These are phyloP conservation scores for Kockovaella imperatae DNA, from an alignment of 768 basidiomycete species.

Conservation along the genomic window DNA sequence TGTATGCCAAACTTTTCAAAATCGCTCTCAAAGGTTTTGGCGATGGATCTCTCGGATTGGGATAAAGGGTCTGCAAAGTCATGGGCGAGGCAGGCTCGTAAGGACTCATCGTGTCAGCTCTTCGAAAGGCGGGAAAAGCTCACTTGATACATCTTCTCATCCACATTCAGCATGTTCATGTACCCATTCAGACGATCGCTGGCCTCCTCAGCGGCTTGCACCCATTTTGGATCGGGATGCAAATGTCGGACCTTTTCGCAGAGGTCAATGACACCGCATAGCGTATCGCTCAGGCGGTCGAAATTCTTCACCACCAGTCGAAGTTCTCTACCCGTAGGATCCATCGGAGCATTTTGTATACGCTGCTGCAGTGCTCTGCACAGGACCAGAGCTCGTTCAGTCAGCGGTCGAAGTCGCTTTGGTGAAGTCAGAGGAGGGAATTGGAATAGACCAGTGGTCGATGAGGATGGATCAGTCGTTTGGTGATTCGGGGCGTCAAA, in stretches of 20 bases:
- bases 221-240: constrained; percentile 80
- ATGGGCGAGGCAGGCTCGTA: constrained; percentile 24
- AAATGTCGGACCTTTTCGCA: constrained; percentile 88
- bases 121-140: constrained; percentile 40
- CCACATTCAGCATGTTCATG: constrained; percentile 95
- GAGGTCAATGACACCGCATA: constrained; percentile 94
- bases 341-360: constrained; percentile 55
- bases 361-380: constrained; percentile 77
- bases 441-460: constrained; percentile 71
- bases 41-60: constrained; percentile 49
- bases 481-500: constrained; percentile 12
- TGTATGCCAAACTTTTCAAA: constrained; percentile 96
- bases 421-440: constrained; percentile 68
- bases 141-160: constrained; percentile 82
- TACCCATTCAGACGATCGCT: constrained; percentile 91
- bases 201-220: constrained; percentile 70
- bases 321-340: constrained; percentile 65
- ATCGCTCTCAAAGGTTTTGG: constrained; percentile 89
- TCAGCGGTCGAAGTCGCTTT: constrained; percentile 59
- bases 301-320: constrained; percentile 87
- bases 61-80: constrained; percentile 29
- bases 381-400: constrained; percentile 69
- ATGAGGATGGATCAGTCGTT: constrained; percentile 5
- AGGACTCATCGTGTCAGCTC: constrained; percentile 14
- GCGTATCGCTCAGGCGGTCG: constrained; percentile 88